Evolutionary conservation across 805 yeast genomes (phyloP), one percentile per base, ranked within the genome.

Genomic region (Candida gorgasii): DNA sequence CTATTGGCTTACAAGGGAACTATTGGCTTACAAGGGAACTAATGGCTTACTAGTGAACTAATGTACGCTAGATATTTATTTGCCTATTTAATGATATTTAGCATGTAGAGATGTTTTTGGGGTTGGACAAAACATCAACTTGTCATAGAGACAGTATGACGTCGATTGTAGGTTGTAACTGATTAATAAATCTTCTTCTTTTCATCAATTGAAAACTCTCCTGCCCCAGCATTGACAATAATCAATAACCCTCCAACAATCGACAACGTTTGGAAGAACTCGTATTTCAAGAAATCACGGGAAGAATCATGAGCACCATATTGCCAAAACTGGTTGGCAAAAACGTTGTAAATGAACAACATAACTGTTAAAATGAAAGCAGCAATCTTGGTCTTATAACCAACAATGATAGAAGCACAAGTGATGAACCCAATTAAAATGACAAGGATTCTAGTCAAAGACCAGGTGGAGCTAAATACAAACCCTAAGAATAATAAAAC

Each of bases 201-300:
- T 64, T 89, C 97, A 59, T 92, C 99, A 45, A 92, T 70, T 19
- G 96, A 86, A 50, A 92, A 75, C 54, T 86, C 90, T 39, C 99
- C 99, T 22, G 98, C 98, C 48, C 99, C 99, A 3, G 96, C 88
- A 67, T 86, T 89, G 46, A 88, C 96, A 47, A 93, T 87, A 52
- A 93, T 72, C 48, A 92, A 69, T 49, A 92, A 78, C 1, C 98
- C 99, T 44, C 99, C 99, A 39, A 92, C 90, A 61, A 92, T 92
- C 44, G 95, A 85, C 60, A 92, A 74, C 29, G 96, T 89, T 71
- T 93, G 99, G 77, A 86, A 92, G 64, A 86, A 87, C 66, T 90
- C 98, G 64, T 90, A 93, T 65, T 86, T 86, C 62, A 89, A 69
- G 65, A 81, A 86, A 67, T 92, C 99, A 58, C 97, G 82, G 65